phyloP scores from a whole-genome alignment of 2,329 filamentous ascomycete species.

The Epichloe baconii region DNA sequence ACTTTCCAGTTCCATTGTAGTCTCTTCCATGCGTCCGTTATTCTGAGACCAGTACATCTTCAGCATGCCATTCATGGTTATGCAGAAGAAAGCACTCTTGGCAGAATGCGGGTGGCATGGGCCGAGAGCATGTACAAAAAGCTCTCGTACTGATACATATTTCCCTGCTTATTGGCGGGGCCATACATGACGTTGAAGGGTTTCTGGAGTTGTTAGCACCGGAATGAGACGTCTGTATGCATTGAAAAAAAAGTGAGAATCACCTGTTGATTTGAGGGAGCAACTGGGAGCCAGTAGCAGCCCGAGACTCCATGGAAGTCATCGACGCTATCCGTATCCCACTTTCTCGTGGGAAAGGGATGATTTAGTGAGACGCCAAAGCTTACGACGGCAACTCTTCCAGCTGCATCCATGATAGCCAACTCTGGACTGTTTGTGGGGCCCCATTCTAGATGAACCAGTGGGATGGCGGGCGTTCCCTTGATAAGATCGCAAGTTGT shows the following conservation, averaged over 20 bases:
- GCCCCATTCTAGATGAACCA: constrained; percentile 78
- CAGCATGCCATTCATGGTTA: constrained; percentile 62
- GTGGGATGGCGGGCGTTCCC: constrained; percentile 47
- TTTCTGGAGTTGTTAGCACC: constrained; percentile 17
- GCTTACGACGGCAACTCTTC: constrained; percentile 61
- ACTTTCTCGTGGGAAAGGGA: constrained; percentile 47
- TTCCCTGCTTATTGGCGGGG: constrained; percentile 49
- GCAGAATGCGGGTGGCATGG: constrained; percentile 59
- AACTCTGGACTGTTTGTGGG: constrained; percentile 60
- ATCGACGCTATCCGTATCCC: constrained; percentile 55
- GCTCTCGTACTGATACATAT: constrained; percentile 56
- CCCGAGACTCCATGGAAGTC: constrained; percentile 71
- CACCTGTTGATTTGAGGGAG: constrained; percentile 31
- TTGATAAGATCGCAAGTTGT: constrained; percentile 48
- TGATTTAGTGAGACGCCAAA: constrained; percentile 63
- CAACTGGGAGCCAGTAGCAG: constrained; percentile 68
- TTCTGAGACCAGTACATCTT: constrained; percentile 68
- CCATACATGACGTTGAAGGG: constrained; percentile 37
- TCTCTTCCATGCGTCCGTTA: constrained; percentile 59
- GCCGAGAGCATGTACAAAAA: constrained; percentile 52
- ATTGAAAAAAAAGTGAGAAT: not conserved
- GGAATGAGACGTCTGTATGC: not conserved
- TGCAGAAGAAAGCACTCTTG: constrained; percentile 62
- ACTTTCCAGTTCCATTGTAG: constrained; percentile 60
- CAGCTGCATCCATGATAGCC: constrained; percentile 68